Evolutionary conservation across 73 alveolate species (phyloP), one percentile per base, ranked within the genome.

Genomic region (Paramecium sonneborni): DNA sequence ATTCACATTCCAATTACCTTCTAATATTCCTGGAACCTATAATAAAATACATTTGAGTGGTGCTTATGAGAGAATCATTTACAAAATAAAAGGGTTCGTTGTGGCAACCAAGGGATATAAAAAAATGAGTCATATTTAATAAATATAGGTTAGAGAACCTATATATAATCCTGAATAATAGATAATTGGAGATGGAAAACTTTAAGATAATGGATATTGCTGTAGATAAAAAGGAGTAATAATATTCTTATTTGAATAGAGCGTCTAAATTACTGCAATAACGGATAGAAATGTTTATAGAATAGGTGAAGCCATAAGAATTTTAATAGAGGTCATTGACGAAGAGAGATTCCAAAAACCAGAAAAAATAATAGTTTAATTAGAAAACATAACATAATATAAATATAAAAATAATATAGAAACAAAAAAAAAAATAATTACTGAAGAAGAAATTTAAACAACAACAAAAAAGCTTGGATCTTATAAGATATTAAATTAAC

Each of bases 211-310:
- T 30, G 84, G 84, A 15, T 62, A 30, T 62, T 62, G 84, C 26
- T 62, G 48, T 62, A 9, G 84, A 32, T 24, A 62, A 32, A 62
- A 62, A 62, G 84, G 84, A 14, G 84, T 62, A 62, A 1, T 26
- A 26, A 62, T 26, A 23, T 62, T 1, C 1, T 62, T 52, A 52
- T n/a, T 52, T 62, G 8, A 12, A 11, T 62, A 62, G 84, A 62
- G 84, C 9, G 84, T 26, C 10, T 32, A 62, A 62, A 62, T 62
- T 26, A 62, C 84, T 30, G 84, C 84, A 5, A 28, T 62, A 30
- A 62, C 84, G 10, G 84, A 62, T 26, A 62, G 84, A 24, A 62
- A 62, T 62, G 84, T 62, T 21, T 62, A 62, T 62, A 62, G 84
- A 12, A 62, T 62, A 1, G 84, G 84, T 0, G 84, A 62, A 62